A percentile compares a stretch with the other conserved stretches of the same genome.
Evolutionary conservation across 331 rosid species (phyloP).

Genomic region (Malus hybrid): DNA sequence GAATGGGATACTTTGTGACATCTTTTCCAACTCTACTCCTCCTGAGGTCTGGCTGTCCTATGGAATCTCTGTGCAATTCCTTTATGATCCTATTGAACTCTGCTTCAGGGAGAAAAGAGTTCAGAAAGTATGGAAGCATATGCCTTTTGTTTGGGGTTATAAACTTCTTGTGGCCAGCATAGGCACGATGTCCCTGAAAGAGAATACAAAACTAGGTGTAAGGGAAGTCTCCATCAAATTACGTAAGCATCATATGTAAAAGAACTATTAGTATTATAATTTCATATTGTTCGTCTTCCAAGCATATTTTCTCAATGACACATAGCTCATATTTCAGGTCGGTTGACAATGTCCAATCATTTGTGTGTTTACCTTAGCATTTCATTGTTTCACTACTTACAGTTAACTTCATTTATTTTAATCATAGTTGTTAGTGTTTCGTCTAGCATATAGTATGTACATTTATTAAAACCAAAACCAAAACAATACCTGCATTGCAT

Average conservation of each 20-base stretch:
- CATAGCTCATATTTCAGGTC: neutral
- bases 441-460: neutral
- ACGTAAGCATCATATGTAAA: neutral
- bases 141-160: constrained; percentile 95
- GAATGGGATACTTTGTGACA: constrained; percentile 83
- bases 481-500: constrained; percentile 70
- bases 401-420: neutral
- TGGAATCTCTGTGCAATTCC: constrained; percentile 60
- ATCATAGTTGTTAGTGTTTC: neutral
- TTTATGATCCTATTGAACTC: constrained; percentile 61
- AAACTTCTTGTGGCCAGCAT: constrained; percentile 82
- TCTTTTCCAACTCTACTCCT: constrained; percentile 57
- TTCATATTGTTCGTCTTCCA: neutral
- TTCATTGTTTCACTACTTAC: neutral
- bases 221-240: neutral
- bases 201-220: constrained; percentile 3
- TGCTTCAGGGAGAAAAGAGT: constrained; percentile 60
- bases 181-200: constrained; percentile 83
- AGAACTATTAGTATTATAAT: neutral
- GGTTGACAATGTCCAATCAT: neutral
- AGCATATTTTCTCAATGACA: neutral
- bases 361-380: neutral
- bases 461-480: neutral
- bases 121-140: constrained; percentile 68
- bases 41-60: constrained; percentile 81